phyloP scores from a whole-genome alignment of 2,329 filamentous ascomycete species.

The Cordyceps cicadae region DNA sequence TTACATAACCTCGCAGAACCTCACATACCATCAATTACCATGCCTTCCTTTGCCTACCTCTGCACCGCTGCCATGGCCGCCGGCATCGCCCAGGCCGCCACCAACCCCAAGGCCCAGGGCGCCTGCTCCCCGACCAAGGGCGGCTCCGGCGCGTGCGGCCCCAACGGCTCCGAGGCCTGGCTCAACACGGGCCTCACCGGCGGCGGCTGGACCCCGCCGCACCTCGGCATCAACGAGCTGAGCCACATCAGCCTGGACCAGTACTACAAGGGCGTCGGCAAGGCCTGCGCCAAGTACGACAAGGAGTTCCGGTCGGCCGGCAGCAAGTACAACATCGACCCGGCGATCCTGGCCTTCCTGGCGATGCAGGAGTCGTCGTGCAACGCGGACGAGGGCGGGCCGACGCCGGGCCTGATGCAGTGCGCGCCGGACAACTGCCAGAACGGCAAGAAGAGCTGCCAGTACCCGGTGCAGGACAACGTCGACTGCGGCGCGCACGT shows the following conservation, averaged over 20 bases:
- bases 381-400: slow-evolving; percentile 24
- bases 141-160: slow-evolving; percentile 16
- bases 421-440: slow-evolving; percentile 28
- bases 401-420: slow-evolving; percentile 29
- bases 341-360: slow-evolving; percentile 27
- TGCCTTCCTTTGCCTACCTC: background rate
- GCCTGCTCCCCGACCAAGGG: slow-evolving; percentile 17
- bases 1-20: background rate
- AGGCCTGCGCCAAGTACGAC: slow-evolving; percentile 24
- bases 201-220: slow-evolving; percentile 26
- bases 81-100: background rate
- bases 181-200: slow-evolving; percentile 22
- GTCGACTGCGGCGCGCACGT: slow-evolving; percentile 26
- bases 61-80: background rate
- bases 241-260: slow-evolving; percentile 18
- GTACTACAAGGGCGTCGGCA: slow-evolving; percentile 20
- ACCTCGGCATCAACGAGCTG: slow-evolving; percentile 23
- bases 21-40: background rate
- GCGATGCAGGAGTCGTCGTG: slow-evolving; percentile 30
- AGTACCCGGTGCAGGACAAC: slow-evolving; percentile 26
- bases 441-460: slow-evolving; percentile 22
- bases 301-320: slow-evolving; percentile 24
- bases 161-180: slow-evolving; percentile 23
- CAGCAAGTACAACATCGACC: slow-evolving; percentile 24
- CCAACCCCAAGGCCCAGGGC: slow-evolving; percentile 15